These are phyloP conservation scores for Ascobolus immersus DNA, from an alignment of 495 filamentous ascomycete species.

Conservation along the genomic window DNA sequence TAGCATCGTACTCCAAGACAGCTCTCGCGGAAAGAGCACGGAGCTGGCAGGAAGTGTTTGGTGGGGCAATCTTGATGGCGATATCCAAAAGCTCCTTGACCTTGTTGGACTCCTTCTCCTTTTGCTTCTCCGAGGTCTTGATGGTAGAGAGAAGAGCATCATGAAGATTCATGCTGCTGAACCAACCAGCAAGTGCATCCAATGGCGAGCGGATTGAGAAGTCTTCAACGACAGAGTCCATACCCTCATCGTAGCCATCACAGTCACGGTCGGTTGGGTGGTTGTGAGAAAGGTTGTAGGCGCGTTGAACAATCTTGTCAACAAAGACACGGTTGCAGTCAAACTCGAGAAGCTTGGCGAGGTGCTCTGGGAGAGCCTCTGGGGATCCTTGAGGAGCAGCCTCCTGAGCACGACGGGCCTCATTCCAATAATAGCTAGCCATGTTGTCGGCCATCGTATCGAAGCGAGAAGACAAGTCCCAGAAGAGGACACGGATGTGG, in stretches of 20 bases:
- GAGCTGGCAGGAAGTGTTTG: constrained; percentile 45
- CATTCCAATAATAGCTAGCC: constrained; percentile 54
- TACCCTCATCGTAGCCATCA: constrained; percentile 35
- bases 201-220: constrained; percentile 63
- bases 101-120: constrained; percentile 11
- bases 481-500: constrained; percentile 68
- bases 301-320: constrained; percentile 52
- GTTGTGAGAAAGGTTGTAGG: constrained; percentile 82
- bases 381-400: constrained; percentile 21
- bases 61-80: constrained; percentile 50
- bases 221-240: constrained; percentile 70
- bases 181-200: constrained; percentile 80
- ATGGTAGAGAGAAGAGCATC: constrained; percentile 37
- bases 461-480: constrained; percentile 42
- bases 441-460: constrained; percentile 38
- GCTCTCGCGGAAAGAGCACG: constrained; percentile 55
- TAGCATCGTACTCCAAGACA: constrained; percentile 27
- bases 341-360: constrained; percentile 43
- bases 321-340: constrained; percentile 60
- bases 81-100: constrained; percentile 36
- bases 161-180: constrained; percentile 52
- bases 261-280: constrained; percentile 35
- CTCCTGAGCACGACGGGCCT: constrained; percentile 38
- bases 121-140: constrained; percentile 22
- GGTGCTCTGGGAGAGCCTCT: constrained; percentile 49